A percentile compares a stretch with the other conserved stretches of the same genome.
These are phyloP conservation scores for Cyclotella choctawhatcheeana DNA, from an alignment of 108 stramenopile species.

Conservation along the genomic window DNA sequence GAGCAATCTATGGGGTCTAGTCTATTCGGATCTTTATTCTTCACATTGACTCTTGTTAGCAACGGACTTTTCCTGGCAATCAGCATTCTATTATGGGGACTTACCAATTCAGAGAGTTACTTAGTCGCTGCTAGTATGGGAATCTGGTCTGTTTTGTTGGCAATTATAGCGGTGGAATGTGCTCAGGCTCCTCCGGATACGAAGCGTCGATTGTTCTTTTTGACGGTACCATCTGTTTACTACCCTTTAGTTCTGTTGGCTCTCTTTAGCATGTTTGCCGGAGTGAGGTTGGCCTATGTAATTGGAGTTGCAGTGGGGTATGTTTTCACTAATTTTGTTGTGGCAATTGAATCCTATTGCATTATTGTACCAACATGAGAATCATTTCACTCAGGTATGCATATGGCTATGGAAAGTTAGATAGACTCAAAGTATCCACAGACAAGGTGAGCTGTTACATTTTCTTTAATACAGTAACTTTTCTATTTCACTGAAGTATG, in stretches of 20 bases:
- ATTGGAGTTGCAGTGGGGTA: slow-evolving; percentile 76
- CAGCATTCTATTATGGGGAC: slow-evolving; percentile 46
- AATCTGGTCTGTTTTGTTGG: slow-evolving; percentile 79
- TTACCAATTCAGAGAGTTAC: slow-evolving; percentile 49
- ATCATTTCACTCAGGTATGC: slow-evolving; percentile 42
- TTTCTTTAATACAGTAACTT: too few relatives aligned
- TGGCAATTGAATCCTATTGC: not conserved
- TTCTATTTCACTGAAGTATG: too few relatives aligned
- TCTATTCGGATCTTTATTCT: slow-evolving; percentile 68
- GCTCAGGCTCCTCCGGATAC: slow-evolving; percentile 64
- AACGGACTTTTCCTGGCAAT: slow-evolving; percentile 62
- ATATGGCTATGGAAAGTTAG: slow-evolving; percentile 60
- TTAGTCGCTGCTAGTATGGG: slow-evolving; percentile 54
- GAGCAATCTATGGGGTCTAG: slow-evolving; percentile 77
- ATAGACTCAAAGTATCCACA: slow-evolving; percentile 44
- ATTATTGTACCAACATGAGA: not conserved
- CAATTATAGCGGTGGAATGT: slow-evolving; percentile 78
- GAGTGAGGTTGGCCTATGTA: slow-evolving; percentile 60
- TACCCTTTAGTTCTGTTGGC: slow-evolving; percentile 76
- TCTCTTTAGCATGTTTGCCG: slow-evolving; percentile 73
- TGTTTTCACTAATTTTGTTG: not conserved
- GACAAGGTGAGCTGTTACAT: slow-evolving; percentile 42
- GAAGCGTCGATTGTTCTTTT: slow-evolving; percentile 68
- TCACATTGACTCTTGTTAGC: slow-evolving; percentile 55
- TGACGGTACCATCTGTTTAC: slow-evolving; percentile 65